Evolutionary conservation across 2,329 filamentous ascomycete species (phyloP), one percentile per base, ranked within the genome.

Genomic region (Dothideomycetidae sp.): DNA sequence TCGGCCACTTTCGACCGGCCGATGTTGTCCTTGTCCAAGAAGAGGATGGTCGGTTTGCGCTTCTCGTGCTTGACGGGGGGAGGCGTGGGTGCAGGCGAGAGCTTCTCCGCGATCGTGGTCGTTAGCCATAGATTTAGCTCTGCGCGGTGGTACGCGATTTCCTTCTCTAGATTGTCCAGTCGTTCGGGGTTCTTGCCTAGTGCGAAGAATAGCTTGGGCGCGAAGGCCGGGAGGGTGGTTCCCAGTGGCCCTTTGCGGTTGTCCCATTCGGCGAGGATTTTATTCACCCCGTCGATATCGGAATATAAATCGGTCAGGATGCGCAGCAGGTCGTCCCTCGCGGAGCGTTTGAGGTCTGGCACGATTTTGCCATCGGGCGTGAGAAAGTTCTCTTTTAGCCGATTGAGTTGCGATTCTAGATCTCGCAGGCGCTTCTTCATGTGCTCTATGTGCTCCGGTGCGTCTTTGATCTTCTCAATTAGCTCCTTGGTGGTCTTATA

Each of bases 1-100:
- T 38, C 36, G 13, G 36, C 36, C 3, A 38, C n/a, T 14, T 33
- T 38, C 18, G 29, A 13, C 4, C 36, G 36, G 12, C 36, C 36
- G 4, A 18, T 33, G 36, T 38, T 38, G 3, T 38, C 36, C 29
- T 33, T 38, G 18, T 38, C 36, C 29, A 38, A 5, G 13, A 38
- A 38, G 11, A 38, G 11, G 12, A 38, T 38, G 11, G 29, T 38
- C n/a, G 21, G 21, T 26, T 7, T n/a, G 7, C 7, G n/a, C n/a
- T 26, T 26, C 7, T 26, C n/a, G 7, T 26, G 21, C 21, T 7
- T 7, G 7, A n/a, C 7, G 7, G 7, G 7, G 7, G 21, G 21
- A n/a, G 7, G 7, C n/a, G 21, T 7, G 7, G 7, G 7, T n/a
- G 7, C n/a, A 7, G 7, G 21, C 7, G 7, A 7, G 21, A 26